Evolutionary conservation across 495 filamentous ascomycete species (phyloP), one percentile per base, ranked within the genome.

Genomic region (Trichoderma asperelloides): DNA sequence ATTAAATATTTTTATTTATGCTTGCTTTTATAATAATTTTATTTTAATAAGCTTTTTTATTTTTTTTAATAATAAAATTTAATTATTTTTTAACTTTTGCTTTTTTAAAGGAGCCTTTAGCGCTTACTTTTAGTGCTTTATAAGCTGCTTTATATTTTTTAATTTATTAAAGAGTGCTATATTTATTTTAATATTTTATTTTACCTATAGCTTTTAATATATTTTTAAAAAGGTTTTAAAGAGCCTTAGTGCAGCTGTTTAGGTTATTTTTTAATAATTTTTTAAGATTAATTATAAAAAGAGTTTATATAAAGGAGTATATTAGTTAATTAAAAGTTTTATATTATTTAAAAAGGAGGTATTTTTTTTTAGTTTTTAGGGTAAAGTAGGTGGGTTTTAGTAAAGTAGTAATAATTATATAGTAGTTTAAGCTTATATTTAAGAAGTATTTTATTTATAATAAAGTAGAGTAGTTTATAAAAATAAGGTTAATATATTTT

Each of bases 221-320:
- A 23, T 51, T 2, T 23, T 23, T 51, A 23, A 51, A 51, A 16
- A 51, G 47, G 21, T 51, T 23, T 23, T 51, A 23, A 12, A 51
- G 18, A 2, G 18, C 21, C n/a, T 51, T 51, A 23, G n/a, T 51
- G n/a, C n/a, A 51, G 15, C n/a, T 23, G n/a, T 51, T 23, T 23
- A 51, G 21, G 18, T 51, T 23, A 23, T 23, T 8, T 51, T 51
- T 51, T 18, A 9, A 51, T 18, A 23, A 16, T 18, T 65, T 70
- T 71, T 47, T 9, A 4, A 51, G 18, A 16, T 51, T 51, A 23
- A 51, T 51, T n/a, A 23, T n/a, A 23, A 9, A 23, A 8, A 51
- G 18, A 16, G 47, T 51, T 8, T 23, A 51, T 23, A 23, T 23
- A 51, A 51, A 51, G 2, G n/a, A 51, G 68, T 73, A 64, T 71